Evolutionary conservation across 179 eudicot species (phyloP), one percentile per base, ranked within the genome.

Genomic region (Vitellaria paradoxa): DNA sequence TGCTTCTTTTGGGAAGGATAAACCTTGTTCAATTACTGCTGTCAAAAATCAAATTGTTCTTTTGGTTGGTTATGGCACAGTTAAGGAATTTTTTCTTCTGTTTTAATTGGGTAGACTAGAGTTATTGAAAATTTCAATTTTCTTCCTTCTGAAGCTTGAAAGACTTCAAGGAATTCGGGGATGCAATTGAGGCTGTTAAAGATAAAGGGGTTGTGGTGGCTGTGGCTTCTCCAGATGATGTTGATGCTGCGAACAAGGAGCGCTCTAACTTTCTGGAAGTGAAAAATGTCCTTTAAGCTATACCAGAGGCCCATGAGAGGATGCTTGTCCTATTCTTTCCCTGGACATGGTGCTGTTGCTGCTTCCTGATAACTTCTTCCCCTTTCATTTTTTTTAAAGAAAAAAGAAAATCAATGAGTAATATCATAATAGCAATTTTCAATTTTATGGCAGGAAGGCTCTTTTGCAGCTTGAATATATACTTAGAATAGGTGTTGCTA

Each of bases 171-270:
- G 96, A 96, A 78, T 96, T 96, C 81, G 96, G 90, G 8, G 90
- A 85, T 46, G 91, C 85, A 26, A 79, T 93, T 52, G 96, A 93
- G 77, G 87, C 84, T 6, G 96, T 96, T 20, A 96, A 93, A 84
- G 89, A 87, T 77, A 89, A 80, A 79, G 99, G 99, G 53, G 84
- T 92, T 20, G 91, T 88, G 81, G 99, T 93, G 14, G 91, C 95
- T 45, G 99, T 96, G 84, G 97, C 99, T 61, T 96, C 98, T 71
- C 94, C 91, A 0, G 99, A 96, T 46, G 99, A 93, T 65, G 93
- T 92, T 9, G 93, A 89, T 59, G 88, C 90, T 67, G 96, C 96
- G 55, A 86, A 92, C 86, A 88, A 86, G 81, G 76, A 81, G 50
- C 85, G 86, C 0, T 70, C 93, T 13, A 65, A 89, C 84, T 96